Conservation (phyloP, 139 green algal species). For the Microglena sp. region DNA sequence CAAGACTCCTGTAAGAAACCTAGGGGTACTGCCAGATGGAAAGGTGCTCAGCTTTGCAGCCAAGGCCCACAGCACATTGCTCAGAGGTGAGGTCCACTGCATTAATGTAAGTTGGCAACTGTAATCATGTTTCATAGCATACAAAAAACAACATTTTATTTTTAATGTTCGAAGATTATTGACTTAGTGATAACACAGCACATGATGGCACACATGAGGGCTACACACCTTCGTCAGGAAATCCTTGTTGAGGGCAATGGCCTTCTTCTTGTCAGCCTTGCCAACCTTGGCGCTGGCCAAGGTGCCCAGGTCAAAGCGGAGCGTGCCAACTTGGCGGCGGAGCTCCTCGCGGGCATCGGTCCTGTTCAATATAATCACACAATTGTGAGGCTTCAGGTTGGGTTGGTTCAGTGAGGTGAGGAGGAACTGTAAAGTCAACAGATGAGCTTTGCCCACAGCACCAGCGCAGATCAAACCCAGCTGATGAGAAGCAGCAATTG, state of each 20-base stretch:
- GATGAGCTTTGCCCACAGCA: too few species aligned
- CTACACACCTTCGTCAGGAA: conserved; percentile 64
- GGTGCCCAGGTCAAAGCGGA: conserved; percentile 85
- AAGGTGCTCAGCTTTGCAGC: too few species aligned
- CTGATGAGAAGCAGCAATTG: too few species aligned
- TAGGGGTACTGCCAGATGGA: too few species aligned
- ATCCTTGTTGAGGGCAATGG: conserved; percentile 47
- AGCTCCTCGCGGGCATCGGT: conserved; percentile 76
- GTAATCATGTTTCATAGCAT: neutral
- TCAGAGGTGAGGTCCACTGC: too few species aligned
- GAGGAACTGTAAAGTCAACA: too few species aligned
- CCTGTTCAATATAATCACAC: conserved; percentile 33
- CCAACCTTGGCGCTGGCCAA: conserved; percentile 54
- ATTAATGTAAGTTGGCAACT: too few species aligned
- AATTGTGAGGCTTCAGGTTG: neutral
- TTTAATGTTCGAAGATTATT: neutral
- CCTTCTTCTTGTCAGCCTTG: conserved; percentile 74
- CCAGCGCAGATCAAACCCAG: too few species aligned
- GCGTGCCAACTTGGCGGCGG: conserved; percentile 71
- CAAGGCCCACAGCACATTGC: neutral
- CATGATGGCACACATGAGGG: too few species aligned
- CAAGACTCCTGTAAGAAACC: too few species aligned
- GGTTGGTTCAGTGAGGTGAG: neutral
- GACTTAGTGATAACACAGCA: neutral
- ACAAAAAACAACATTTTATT: neutral